phyloP scores from a whole-genome alignment of 805 yeast genomes.

The Clavispora fructus region DNA sequence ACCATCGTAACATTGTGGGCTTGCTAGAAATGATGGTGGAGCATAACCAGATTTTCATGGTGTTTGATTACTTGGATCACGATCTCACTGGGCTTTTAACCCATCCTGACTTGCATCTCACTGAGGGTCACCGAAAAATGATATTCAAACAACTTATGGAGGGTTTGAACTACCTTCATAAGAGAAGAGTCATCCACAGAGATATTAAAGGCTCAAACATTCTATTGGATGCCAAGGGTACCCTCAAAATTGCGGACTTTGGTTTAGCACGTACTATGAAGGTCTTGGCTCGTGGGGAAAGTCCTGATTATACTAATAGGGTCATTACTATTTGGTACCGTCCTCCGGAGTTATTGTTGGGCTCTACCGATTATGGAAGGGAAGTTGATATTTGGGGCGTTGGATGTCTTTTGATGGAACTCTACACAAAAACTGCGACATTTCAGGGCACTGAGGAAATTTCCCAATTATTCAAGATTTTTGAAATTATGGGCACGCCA shows the following conservation, averaged over 20 bases:
- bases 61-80: constrained; percentile 89
- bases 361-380: constrained; percentile 83
- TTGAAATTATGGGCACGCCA: constrained; percentile 86
- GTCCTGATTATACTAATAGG: constrained; percentile 85
- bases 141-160: constrained; percentile 60
- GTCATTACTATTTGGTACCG: constrained; percentile 97
- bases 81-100: constrained; percentile 84
- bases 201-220: constrained; percentile 82
- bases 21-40: constrained; percentile 89
- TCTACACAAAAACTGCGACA: constrained; percentile 67
- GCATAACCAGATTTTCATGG: constrained; percentile 70
- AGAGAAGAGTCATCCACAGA: constrained; percentile 65
- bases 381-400: constrained; percentile 97
- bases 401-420: constrained; percentile 84
- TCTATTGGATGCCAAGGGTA: constrained; percentile 56
- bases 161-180: constrained; percentile 68
- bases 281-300: constrained; percentile 42
- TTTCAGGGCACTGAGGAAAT: constrained; percentile 90
- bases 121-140: constrained; percentile 61
- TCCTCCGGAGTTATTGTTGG: constrained; percentile 89
- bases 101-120: constrained; percentile 61
- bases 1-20: constrained; percentile 78
- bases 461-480: constrained; percentile 72
- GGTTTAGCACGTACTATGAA: constrained; percentile 79
- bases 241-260: constrained; percentile 71